Base-by-base conservation (phyloP, 148 eudicot species). In the Rhododendron molle region DNA sequence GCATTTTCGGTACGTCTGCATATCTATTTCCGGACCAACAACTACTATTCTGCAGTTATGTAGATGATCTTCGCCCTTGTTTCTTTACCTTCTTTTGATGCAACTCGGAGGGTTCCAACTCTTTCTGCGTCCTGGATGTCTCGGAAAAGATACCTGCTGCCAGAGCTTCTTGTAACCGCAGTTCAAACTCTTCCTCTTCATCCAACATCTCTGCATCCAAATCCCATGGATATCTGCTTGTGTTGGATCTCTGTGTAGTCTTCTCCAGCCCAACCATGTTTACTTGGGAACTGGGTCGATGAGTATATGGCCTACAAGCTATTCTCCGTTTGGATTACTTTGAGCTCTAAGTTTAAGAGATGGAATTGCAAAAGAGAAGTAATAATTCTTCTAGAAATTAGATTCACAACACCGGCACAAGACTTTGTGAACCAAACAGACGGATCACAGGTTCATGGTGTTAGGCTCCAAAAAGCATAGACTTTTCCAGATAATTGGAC, bases 221-320 rank as follows among this genome's bases (percentile, higher is more conserved):
- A 86, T 95, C 97, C 96, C 97, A 95, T 72, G 92, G 97, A 73
- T 91, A 96, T 88, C 98, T 90, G 88, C 95, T 92, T 58, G 98
- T 94, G 80, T 92, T 92, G 72, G 99, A 95, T 80, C 98, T 86
- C 81, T 87, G 97, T 38, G 87, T 87, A 46, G 95, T 89, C 87
- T 93, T 95, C 86, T 93, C 99, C 78, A 95, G 88, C 56, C 98
- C 99, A 86, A 94, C 97, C 97, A 96, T 94, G 94, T 96, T 95
- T 82, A 94, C 98, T 77, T 92, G 98, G 86, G 95, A 95, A 87
- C 96, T 95, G 16, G 99, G 96, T 38, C 94, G 88, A 86, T 96
- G 99, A 38, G 99, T 94, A 88, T 95, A 94, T 26, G 98, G 96
- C 89, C 98, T 92, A 89, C 99, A 94, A 81, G 98, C 95, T 96